phyloP scores from a whole-genome alignment of 352 stramenopile genomes.

The Elongisporangium prolatum region DNA sequence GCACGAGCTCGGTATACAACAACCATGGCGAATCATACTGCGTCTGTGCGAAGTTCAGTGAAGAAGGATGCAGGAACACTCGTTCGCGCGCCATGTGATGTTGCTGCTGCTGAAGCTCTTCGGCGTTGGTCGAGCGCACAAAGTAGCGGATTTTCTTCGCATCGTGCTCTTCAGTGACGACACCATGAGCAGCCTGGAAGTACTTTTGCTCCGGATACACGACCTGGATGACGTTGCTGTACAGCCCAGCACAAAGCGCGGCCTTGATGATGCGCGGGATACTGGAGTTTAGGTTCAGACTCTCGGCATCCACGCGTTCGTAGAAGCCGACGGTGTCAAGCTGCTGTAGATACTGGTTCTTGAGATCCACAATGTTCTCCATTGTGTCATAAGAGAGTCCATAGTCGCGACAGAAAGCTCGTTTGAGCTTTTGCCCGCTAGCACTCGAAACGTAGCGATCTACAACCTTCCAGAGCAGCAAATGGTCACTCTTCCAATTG shows the following conservation, averaged over 20 bases:
- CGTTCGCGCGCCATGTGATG: conserved; percentile 60
- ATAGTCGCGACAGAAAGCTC: conserved; percentile 61
- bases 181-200: conserved; percentile 89
- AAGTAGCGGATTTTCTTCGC: conserved; percentile 94
- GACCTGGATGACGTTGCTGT: conserved; percentile 77
- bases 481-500: conserved; percentile 72
- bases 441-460: conserved; percentile 43
- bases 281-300: conserved; percentile 54
- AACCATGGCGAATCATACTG: conserved; percentile 96
- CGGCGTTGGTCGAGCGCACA: conserved; percentile 35
- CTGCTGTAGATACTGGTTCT: conserved; percentile 83
- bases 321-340: conserved; percentile 79
- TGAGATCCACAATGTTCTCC: conserved; percentile 90
- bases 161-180: conserved; percentile 87
- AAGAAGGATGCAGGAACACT: conserved; percentile 97
- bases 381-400: conserved; percentile 87
- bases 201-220: conserved; percentile 94
- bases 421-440: conserved; percentile 45
- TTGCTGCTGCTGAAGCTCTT: conserved; percentile 7
- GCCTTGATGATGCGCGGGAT: conserved; percentile 91
- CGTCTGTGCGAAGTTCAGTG: conserved; percentile 85
- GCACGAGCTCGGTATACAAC: conserved; percentile 93
- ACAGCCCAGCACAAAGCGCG: conserved; percentile 75
- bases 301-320: conserved; percentile 26
- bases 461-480: conserved; percentile 77